Conservation (phyloP, 2,329 filamentous ascomycete species). For the Fusarium torulosum region DNA sequence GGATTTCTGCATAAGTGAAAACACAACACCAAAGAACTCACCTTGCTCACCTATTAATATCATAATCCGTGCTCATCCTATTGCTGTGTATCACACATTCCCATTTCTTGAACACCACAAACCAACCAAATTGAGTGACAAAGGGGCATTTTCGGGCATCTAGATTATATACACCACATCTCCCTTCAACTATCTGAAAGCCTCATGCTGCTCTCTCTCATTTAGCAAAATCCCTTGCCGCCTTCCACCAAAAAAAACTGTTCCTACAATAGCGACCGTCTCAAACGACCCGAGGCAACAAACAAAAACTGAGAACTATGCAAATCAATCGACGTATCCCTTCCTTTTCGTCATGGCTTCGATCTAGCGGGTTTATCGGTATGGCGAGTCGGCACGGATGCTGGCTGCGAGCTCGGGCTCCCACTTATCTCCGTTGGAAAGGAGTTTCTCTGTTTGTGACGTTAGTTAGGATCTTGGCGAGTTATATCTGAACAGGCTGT, state of each 20-base stretch:
- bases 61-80: background rate
- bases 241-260: constrained; percentile 31
- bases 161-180: constrained; percentile 50
- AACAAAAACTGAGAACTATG: constrained; percentile 34
- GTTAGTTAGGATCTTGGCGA: constrained; percentile 39
- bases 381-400: constrained; percentile 93
- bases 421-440: constrained; percentile 95
- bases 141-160: constrained; percentile 47
- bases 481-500: background rate
- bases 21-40: background rate
- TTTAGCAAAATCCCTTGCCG: constrained; percentile 12
- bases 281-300: constrained; percentile 29
- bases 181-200: constrained; percentile 34
- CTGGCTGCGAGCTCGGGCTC: constrained; percentile 95
- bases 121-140: constrained; percentile 39
- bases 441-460: constrained; percentile 74
- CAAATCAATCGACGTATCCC: constrained; percentile 21
- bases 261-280: constrained; percentile 38
- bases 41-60: background rate
- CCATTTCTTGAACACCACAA: background rate
- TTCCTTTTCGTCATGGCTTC: constrained; percentile 32
- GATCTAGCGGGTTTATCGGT: constrained; percentile 69
- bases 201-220: constrained; percentile 4
- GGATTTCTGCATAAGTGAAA: background rate
- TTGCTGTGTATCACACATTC: too few species aligned